A percentile compares a stretch with the other conserved stretches of the same genome.
Evolutionary conservation across 1,284 basidiomycete genomes (phyloP).

Genomic region (Ceratobasidium theobromae): DNA sequence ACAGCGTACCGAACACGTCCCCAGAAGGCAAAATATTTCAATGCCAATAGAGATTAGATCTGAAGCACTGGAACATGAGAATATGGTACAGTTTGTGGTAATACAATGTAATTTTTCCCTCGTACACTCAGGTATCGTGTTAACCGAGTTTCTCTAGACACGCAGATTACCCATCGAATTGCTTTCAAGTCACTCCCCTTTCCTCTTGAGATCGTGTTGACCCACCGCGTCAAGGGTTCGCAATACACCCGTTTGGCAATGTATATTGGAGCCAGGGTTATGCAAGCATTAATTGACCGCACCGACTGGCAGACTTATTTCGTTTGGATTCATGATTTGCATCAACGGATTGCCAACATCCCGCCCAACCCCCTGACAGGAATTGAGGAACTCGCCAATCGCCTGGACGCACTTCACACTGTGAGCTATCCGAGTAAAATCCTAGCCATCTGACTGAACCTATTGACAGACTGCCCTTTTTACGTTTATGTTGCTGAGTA

Average conservation of each 20-base stretch:
- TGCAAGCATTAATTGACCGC: neutral
- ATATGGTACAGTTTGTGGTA: too few relatives aligned
- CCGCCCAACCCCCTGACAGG: neutral
- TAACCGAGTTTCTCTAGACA: too few relatives aligned
- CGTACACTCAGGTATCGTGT: too few relatives aligned
- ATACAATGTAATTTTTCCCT: too few relatives aligned
- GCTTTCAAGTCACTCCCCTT: neutral
- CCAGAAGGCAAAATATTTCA: too few relatives aligned
- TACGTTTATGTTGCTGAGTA: neutral
- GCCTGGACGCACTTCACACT: neutral
- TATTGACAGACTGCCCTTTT: neutral
- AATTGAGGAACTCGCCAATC: neutral
- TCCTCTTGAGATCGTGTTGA: neutral
- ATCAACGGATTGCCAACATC: neutral
- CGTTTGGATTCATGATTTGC: conserved; percentile 13
- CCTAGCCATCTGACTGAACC: too few relatives aligned
- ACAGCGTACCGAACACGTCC: too few relatives aligned
- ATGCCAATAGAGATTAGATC: too few relatives aligned
- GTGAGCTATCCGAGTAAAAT: neutral
- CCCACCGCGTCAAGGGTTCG: neutral
- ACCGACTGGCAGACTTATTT: neutral
- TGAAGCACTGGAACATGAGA: too few relatives aligned
- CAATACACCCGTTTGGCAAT: neutral
- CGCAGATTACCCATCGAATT: too few relatives aligned
- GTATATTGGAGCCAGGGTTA: neutral